phyloP scores from a whole-genome alignment of 108 stramenopile genomes.

The Cyclotella kingstonii region DNA sequence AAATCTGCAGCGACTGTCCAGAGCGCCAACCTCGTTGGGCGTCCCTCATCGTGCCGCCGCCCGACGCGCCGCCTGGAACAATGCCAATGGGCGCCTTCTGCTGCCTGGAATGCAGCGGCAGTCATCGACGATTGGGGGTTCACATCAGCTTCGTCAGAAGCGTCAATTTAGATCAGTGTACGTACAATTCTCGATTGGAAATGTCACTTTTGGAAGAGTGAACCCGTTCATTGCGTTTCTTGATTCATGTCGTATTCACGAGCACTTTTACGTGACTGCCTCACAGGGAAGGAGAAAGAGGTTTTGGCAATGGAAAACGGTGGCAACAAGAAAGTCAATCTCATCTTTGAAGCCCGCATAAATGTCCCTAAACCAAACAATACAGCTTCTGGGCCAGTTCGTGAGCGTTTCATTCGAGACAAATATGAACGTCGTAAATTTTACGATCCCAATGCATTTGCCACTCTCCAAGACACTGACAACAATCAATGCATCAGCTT shows the following conservation, averaged over 20 bases:
- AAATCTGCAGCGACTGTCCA: constrained; percentile 91
- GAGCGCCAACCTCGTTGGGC: constrained; percentile 97
- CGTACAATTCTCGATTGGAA: constrained; percentile 16
- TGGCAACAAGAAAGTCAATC: constrained; percentile 85
- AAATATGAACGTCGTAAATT: constrained; percentile 92
- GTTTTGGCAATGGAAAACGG: constrained; percentile 90
- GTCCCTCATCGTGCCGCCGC: constrained; percentile 84
- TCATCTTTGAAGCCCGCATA: constrained; percentile 80
- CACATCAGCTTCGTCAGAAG: constrained; percentile 97
- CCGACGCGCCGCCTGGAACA: constrained; percentile 72
- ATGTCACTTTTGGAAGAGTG: not conserved
- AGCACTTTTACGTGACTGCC: not conserved
- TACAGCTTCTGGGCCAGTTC: constrained; percentile 64
- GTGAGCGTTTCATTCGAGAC: constrained; percentile 89
- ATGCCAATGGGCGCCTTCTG: constrained; percentile 92
- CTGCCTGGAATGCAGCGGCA: constrained; percentile 98
- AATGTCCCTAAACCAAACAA: constrained; percentile 66
- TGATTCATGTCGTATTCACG: not conserved
- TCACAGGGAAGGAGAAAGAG: constrained; percentile 84
- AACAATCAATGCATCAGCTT: constrained; percentile 1
- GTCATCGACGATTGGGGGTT: constrained; percentile 96
- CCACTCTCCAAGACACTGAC: constrained; percentile 36
- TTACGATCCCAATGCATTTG: constrained; percentile 58
- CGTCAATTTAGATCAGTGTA: constrained; percentile 88
- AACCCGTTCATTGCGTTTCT: not conserved